phyloP scores from a whole-genome alignment of 2,329 filamentous ascomycete species.

The Aureobasidium mangrovei region DNA sequence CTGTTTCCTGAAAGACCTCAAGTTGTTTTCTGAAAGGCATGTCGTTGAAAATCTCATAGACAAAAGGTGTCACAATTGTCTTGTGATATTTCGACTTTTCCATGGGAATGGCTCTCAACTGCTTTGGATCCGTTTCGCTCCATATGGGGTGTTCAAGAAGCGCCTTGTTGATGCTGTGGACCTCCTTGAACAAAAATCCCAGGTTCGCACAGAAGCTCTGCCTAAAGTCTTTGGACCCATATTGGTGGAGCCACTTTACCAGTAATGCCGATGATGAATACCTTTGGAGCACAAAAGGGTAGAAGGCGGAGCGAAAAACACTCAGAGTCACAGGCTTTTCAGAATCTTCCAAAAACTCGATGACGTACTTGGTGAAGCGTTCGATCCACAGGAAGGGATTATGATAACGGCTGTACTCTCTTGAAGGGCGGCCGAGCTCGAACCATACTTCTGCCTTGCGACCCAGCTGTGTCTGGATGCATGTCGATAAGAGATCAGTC shows the following conservation, averaged over 20 bases:
- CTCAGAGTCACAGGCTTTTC: conserved; percentile 39
- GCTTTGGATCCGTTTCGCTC: conserved; percentile 27
- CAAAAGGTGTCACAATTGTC: conserved; percentile 64
- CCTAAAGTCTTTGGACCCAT: conserved; percentile 52
- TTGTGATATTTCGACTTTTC: conserved; percentile 16
- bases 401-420: conserved; percentile 55
- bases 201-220: conserved; percentile 50
- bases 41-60: conserved; percentile 54
- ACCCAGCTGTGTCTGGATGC: conserved; percentile 48
- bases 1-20: conserved; percentile 21
- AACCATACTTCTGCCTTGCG: conserved; percentile 51
- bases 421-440: conserved; percentile 45
- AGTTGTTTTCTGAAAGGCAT: conserved; percentile 52
- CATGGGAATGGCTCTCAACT: conserved; percentile 24
- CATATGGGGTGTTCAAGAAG: conserved; percentile 29
- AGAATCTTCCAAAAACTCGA: conserved; percentile 50
- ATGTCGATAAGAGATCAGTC: conserved; percentile 40
- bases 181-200: conserved; percentile 58
- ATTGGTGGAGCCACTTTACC: conserved; percentile 45
- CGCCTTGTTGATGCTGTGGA: conserved; percentile 38
- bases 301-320: conserved; percentile 52
- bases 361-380: conserved; percentile 59
- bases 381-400: conserved; percentile 61
- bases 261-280: conserved; percentile 41
- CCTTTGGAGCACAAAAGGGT: conserved; percentile 42